phyloP scores from a whole-genome alignment of 257 asterid genomes.

The Echites panduratus region DNA sequence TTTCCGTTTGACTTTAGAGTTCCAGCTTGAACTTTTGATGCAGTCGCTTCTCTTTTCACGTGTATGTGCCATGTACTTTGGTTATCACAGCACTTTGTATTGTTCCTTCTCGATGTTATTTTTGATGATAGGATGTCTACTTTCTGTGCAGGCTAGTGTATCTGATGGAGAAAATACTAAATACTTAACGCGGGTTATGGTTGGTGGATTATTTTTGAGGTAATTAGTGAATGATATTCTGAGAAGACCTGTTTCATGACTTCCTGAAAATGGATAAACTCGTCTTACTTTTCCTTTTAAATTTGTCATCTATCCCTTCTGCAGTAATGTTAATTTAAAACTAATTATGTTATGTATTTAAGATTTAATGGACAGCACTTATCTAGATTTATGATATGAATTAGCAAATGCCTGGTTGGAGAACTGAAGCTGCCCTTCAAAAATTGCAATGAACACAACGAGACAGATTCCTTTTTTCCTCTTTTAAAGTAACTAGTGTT shows the following conservation, averaged over 20 bases:
- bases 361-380: neutral
- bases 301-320: neutral
- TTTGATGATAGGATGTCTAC: conserved; percentile 15
- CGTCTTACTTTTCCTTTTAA: neutral
- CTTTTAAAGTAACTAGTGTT: neutral
- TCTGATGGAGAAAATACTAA: conserved; percentile 77
- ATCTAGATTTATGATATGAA: neutral
- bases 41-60: conserved; percentile 90
- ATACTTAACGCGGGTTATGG: conserved; percentile 65
- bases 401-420: neutral
- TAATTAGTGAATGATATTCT: conserved; percentile 20
- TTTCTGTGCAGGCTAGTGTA: conserved; percentile 66
- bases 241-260: neutral
- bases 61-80: conserved; percentile 35
- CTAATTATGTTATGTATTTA: neutral
- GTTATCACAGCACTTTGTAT: neutral
- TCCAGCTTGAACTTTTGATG: conserved; percentile 95
- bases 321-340: neutral
- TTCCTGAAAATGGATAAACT: neutral
- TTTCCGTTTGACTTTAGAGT: conserved; percentile 53
- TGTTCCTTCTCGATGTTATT: conserved; percentile 2
- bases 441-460: neutral
- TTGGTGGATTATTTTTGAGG: conserved; percentile 89
- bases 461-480: neutral
- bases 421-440: neutral